phyloP scores from a whole-genome alignment of 345 rosid genomes.

The Aethionema arabicum region DNA sequence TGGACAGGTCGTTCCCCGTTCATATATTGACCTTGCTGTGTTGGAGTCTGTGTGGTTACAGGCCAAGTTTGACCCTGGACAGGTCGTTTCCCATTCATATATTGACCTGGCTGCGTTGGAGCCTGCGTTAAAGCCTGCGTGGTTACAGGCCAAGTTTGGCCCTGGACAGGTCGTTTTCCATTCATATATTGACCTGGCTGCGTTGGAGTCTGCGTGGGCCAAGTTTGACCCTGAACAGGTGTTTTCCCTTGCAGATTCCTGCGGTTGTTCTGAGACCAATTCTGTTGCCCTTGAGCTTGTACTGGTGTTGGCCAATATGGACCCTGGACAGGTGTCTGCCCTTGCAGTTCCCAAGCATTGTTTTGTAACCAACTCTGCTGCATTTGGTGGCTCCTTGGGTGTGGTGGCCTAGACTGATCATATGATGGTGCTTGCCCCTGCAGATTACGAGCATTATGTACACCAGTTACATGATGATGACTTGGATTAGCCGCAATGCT shows the following conservation, averaged over 20 bases:
- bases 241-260: slow-evolving; percentile 25
- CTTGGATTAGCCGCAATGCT: slow-evolving; percentile 25
- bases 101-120: too few relatives aligned
- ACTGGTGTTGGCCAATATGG: slow-evolving; percentile 25
- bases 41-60: not conserved
- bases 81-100: too few relatives aligned
- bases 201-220: slow-evolving; percentile 9
- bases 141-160: slow-evolving; percentile 21
- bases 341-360: slow-evolving; percentile 19
- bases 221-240: slow-evolving; percentile 20
- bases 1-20: too few relatives aligned
- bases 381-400: slow-evolving; percentile 27
- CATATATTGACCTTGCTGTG: too few relatives aligned
- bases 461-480: slow-evolving; percentile 18
- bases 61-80: too few relatives aligned
- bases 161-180: not conserved
- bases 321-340: too few relatives aligned
- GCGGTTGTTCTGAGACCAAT: slow-evolving; percentile 30
- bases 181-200: too few relatives aligned
- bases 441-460: slow-evolving; percentile 16
- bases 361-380: slow-evolving; percentile 34
- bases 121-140: slow-evolving; percentile 20
- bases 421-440: not conserved
- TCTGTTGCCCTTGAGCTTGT: slow-evolving; percentile 32
- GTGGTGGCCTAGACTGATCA: slow-evolving; percentile 28